Evolutionary conservation across 352 stramenopile species (phyloP), one percentile per base, ranked within the genome.

Genomic region (Thraustochytrium striatum): DNA sequence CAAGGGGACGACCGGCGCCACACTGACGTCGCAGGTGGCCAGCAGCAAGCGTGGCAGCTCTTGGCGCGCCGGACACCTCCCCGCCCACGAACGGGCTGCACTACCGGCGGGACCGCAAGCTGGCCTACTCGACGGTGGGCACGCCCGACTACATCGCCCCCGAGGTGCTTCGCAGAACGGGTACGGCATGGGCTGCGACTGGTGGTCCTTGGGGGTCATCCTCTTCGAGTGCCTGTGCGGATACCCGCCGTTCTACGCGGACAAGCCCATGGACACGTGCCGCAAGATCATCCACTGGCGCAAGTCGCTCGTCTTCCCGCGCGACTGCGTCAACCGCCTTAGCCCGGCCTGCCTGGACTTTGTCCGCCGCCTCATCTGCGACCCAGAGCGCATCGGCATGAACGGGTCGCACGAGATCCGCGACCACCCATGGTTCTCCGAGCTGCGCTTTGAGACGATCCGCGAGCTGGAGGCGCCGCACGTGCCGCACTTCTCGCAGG

Each of bases 171-270:
- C 91, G 28, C 89, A 96, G 83, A 92, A 93, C 69, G 89, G 89
- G 3, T 96, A 97, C 81, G 92, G 88, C 1, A 90, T 86, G 72
- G 88, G 90, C 78, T 98, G 97, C 61, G 97, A 99, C 89, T 99
- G 96, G 96, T 99, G 97, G 96, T 97, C 89, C 52, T 88, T 99
- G 61, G 97, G 97, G 33, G 96, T 99, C 19, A 99, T 99, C 81
- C 94, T 99, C 88, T 99, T 98, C 85, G 95, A 99, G 87, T 99
- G 95, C 84, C 87, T 99, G 43, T 93, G 99, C 13, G 97, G 97
- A 16, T 99, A 98, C 86, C 98, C 97, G 47, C 96, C 96, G 11
- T 99, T 99, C 84, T 99, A 99, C 85, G 94, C 95, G 2, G 95
- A 98, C 81, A 90, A 96, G 79, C 92, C 95, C 11, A 94, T 98